phyloP scores from a whole-genome alignment of 331 rosid species.

The Dryas integrifolia region DNA sequence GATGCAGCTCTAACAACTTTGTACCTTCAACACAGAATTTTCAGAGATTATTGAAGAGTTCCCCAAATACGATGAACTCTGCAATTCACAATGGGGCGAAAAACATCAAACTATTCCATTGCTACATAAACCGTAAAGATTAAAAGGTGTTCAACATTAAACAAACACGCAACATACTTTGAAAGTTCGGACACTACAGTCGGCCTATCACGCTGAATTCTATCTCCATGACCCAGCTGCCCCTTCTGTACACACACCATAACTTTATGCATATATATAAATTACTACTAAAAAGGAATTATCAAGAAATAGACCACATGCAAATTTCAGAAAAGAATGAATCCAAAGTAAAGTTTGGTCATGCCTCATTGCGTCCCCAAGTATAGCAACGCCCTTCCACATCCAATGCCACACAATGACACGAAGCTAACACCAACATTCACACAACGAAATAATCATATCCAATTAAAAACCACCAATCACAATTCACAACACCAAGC shows the following conservation, averaged over 20 bases:
- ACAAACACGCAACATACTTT: conserved; percentile 52
- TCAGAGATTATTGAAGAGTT: neutral
- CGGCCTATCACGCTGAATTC: conserved; percentile 91
- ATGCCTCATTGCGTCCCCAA: conserved; percentile 98
- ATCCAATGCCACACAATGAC: conserved; percentile 97
- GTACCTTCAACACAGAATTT: conserved; percentile 46
- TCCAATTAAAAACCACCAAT: neutral
- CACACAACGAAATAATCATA: neutral
- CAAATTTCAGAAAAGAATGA: neutral
- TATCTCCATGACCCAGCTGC: conserved; percentile 96
- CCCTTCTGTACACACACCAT: conserved; percentile 69
- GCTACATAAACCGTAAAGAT: neutral
- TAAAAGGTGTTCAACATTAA: neutral
- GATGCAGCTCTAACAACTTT: conserved; percentile 76
- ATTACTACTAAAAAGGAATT: neutral
- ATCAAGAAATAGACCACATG: neutral
- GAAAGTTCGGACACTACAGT: conserved; percentile 93
- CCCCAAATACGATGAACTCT: neutral
- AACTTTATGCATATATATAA: conserved; percentile 24
- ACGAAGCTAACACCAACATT: conserved; percentile 59
- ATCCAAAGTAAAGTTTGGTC: conserved; percentile 18
- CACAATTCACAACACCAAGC: neutral
- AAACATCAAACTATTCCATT: neutral
- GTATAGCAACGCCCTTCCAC: conserved; percentile 95
- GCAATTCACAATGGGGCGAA: neutral